Base-by-base conservation (phyloP, 2,329 filamentous ascomycete genomes). In the Apiospora kogelbergensis region DNA sequence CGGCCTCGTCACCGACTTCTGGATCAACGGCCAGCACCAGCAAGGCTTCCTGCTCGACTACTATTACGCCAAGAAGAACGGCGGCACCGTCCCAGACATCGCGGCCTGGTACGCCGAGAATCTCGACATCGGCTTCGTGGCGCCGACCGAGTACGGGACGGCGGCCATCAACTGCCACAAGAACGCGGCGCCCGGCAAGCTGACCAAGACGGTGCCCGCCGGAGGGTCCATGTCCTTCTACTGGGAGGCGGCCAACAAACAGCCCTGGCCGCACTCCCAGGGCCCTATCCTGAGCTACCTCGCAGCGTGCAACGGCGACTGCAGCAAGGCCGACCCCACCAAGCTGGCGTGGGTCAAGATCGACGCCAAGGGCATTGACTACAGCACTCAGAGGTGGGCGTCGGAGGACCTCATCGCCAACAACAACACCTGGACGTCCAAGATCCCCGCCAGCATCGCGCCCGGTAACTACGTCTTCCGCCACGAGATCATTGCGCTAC, bases 111-210 rank as follows among this genome's bases (percentile, higher is more conserved):
- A 76, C 63, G 76, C 77, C 26, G 76, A 78, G 72, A 74, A 77
- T 70, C 74, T 74, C 64, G 84, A 84, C 72, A 85, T 85, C 75
- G 85, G 86, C 70, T 86, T 85, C 74, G 83, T 88, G 41, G 83
- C 79, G 41, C 80, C 81, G 30, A 76, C 79, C 67, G 76, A 73
- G 68, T 84, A 82, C 69, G 72, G 71, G 40, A 78, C 77, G 15
- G 41, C 77, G 42, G 83, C 84, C 67, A 85, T 86, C 70, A 82
- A 80, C 74, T 86, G 84, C 74, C 83, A 85, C 79, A 81, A 76
- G 70, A 79, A 75, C 41, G 80, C 79, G 5, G 76, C 71, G 3
- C 77, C 82, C 3, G 84, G 78, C 3, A 76, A 77, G 53, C 65
- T 64, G 57, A 48, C 26, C n/a, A 73, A 71, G 66, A 69, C 70